These are phyloP conservation scores for Saccharomycopsis microspora DNA, from an alignment of 805 yeast genomes.

Conservation along the genomic window DNA sequence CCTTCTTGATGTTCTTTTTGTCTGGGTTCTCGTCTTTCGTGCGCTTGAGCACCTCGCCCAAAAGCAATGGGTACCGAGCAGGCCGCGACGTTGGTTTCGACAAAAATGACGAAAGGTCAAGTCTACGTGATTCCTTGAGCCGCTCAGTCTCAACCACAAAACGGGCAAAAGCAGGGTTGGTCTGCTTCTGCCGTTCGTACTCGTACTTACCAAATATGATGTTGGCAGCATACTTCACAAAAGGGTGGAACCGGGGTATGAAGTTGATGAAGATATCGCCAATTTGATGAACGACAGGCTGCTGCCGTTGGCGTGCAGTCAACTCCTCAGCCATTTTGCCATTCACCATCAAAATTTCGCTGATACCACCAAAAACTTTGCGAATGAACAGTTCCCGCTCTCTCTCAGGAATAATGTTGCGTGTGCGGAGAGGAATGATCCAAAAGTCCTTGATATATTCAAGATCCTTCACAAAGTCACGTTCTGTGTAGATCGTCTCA, in stretches of 20 bases:
- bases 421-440: slow-evolving; percentile 81
- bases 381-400: slow-evolving; percentile 87
- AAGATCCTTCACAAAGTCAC: slow-evolving; percentile 89
- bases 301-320: slow-evolving; percentile 73
- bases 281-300: slow-evolving; percentile 73
- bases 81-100: slow-evolving; percentile 95
- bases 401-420: slow-evolving; percentile 76
- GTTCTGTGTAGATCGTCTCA: slow-evolving; percentile 86
- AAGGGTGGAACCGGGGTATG: slow-evolving; percentile 84
- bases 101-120: slow-evolving; percentile 85
- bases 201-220: slow-evolving; percentile 93
- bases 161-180: slow-evolving; percentile 83
- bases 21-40: slow-evolving; percentile 74
- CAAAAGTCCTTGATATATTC: slow-evolving; percentile 90
- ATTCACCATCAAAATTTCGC: slow-evolving; percentile 77
- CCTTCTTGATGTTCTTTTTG: slow-evolving; percentile 52
- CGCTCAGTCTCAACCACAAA: slow-evolving; percentile 87
- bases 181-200: slow-evolving; percentile 85
- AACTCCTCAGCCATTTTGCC: slow-evolving; percentile 80
- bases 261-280: slow-evolving; percentile 83
- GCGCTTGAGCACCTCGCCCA: slow-evolving; percentile 72
- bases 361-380: slow-evolving; percentile 83
- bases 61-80: slow-evolving; percentile 81
- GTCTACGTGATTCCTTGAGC: slow-evolving; percentile 73
- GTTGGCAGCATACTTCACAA: slow-evolving; percentile 86